These are phyloP conservation scores for Lithospermum erythrorhizon DNA, from an alignment of 257 asterid species.

Conservation along the genomic window DNA sequence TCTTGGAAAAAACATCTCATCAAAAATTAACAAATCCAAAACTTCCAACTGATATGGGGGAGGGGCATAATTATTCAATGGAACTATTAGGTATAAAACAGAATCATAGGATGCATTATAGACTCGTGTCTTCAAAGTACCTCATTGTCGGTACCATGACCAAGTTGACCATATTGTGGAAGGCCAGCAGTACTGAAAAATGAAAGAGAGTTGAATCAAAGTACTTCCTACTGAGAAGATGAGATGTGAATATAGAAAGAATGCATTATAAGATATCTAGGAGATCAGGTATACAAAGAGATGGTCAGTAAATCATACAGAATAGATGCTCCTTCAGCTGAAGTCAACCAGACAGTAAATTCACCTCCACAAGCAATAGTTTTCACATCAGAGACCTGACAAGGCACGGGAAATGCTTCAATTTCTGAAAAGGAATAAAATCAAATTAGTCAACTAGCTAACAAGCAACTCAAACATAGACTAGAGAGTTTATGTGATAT, in stretches of 20 bases:
- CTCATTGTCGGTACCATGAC: slow-evolving; percentile 94
- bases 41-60: neutral
- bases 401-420: slow-evolving; percentile 72
- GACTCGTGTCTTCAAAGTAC: slow-evolving; percentile 21
- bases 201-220: slow-evolving; percentile 21
- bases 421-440: slow-evolving; percentile 44
- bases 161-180: slow-evolving; percentile 97
- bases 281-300: slow-evolving; percentile 7
- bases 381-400: slow-evolving; percentile 52
- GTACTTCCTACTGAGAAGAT: neutral
- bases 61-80: neutral
- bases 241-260: neutral
- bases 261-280: slow-evolving; percentile 2
- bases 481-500: too few species aligned
- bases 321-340: slow-evolving; percentile 84
- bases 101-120: neutral
- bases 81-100: neutral
- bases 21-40: neutral
- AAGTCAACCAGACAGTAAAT: slow-evolving; percentile 89
- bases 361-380: slow-evolving; percentile 80
- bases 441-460: neutral
- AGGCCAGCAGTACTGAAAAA: slow-evolving; percentile 81
- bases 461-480: neutral
- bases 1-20: too few species aligned
- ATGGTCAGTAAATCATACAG: slow-evolving; percentile 50